phyloP scores from a whole-genome alignment of 108 stramenopile species.

The Stephanodiscus minutulus region DNA sequence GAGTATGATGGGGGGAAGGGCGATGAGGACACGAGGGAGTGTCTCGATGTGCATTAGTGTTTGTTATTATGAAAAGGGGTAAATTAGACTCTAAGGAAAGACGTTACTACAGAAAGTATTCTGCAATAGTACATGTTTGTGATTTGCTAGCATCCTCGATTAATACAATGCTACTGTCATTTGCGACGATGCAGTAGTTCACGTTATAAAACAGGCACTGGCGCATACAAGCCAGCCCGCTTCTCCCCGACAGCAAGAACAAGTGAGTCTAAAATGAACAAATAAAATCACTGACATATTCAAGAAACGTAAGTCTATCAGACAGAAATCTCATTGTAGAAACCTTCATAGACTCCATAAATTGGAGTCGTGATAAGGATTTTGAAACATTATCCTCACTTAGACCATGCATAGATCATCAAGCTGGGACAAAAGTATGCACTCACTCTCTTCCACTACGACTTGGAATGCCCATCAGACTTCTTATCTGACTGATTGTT shows the following conservation, averaged over 20 bases:
- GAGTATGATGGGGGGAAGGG: background rate
- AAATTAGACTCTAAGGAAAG: background rate
- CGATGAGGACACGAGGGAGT: background rate
- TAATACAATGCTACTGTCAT: constrained; percentile 79
- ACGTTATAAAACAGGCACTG: constrained; percentile 84
- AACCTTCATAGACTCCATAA: constrained; percentile 2
- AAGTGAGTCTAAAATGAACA: constrained; percentile 18
- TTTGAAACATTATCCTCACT: constrained; percentile 4
- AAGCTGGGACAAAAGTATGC: constrained; percentile 1
- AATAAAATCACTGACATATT: too few species aligned
- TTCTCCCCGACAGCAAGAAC: constrained; percentile 57
- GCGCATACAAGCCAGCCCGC: constrained; percentile 84
- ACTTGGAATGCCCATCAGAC: constrained; percentile 79
- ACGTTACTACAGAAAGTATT: background rate
- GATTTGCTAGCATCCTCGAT: background rate
- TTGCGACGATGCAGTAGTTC: constrained; percentile 92
- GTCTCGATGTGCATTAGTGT: background rate
- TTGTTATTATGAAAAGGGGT: background rate
- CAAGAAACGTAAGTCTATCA: too few species aligned
- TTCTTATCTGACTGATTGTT: constrained; percentile 67
- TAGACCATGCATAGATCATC: background rate
- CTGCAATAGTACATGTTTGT: background rate
- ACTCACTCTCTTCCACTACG: constrained; percentile 83
- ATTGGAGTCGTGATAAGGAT: constrained; percentile 18
- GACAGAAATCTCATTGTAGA: too few species aligned